These are phyloP conservation scores for Aeschynomene evenia DNA, from an alignment of 306 rosid genomes.

Conservation along the genomic window DNA sequence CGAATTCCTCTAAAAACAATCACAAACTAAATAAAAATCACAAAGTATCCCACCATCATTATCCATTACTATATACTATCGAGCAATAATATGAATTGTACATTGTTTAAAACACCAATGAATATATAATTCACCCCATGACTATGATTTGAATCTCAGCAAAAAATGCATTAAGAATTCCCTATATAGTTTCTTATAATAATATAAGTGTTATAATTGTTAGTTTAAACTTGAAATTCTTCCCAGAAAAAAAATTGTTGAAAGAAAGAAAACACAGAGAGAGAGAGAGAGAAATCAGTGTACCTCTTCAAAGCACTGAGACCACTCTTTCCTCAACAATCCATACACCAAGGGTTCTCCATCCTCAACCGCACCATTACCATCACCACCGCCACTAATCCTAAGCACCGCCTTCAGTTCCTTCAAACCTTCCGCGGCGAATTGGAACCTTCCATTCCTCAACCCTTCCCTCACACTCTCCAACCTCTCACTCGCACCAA, in stretches of 20 bases:
- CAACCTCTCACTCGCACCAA: constrained; percentile 47
- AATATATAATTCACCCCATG: background rate
- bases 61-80: too few species aligned
- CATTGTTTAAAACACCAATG: background rate
- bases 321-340: constrained; percentile 77
- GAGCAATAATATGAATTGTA: constrained; percentile 7
- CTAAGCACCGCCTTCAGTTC: constrained; percentile 61
- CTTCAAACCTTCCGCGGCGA: constrained; percentile 68
- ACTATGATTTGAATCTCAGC: background rate
- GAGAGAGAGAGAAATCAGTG: background rate
- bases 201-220: background rate
- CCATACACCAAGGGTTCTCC: constrained; percentile 79
- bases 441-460: constrained; percentile 58
- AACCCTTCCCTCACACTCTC: constrained; percentile 59
- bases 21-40: constrained; percentile 67
- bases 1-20: constrained; percentile 84
- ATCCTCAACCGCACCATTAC: constrained; percentile 27
- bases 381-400: constrained; percentile 32
- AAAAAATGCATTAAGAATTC: background rate
- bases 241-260: background rate
- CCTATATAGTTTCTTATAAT: background rate
- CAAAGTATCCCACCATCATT: constrained; percentile 27
- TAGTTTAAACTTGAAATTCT: background rate
- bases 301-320: constrained; percentile 87
- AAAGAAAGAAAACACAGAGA: background rate